Percentiles rank a stretch among this genome's conserved stretches.
phyloP scores from a whole-genome alignment of 306 rosid species.

The Adenanthera pavonina region DNA sequence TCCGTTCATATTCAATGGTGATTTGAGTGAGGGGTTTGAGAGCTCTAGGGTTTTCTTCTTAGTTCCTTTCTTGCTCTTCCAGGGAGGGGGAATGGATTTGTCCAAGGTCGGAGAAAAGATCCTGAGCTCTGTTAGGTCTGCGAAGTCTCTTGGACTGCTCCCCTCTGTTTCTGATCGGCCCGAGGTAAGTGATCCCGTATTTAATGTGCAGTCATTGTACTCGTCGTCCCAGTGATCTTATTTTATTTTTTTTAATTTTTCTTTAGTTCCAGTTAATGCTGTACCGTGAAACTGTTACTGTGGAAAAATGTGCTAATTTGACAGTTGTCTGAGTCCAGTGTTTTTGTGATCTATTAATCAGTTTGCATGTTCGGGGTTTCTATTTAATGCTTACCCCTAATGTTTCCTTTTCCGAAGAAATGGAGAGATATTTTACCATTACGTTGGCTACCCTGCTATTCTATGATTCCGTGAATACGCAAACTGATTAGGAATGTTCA shows the following conservation, averaged over 20 bases:
- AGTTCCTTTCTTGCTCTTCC: constrained; percentile 82
- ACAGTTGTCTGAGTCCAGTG: background rate
- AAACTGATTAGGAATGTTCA: background rate
- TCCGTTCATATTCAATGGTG: constrained; percentile 77
- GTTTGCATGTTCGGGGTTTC: background rate
- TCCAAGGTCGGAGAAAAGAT: constrained; percentile 94
- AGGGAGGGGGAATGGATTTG: constrained; percentile 97
- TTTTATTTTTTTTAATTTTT: background rate
- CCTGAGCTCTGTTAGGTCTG: constrained; percentile 97
- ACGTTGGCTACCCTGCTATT: background rate
- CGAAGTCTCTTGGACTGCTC: constrained; percentile 90
- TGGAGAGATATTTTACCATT: background rate
- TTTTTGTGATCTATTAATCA: background rate
- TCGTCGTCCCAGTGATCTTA: background rate
- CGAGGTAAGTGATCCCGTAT: constrained; percentile 58
- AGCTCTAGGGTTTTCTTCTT: constrained; percentile 83
- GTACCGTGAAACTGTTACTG: constrained; percentile 4
- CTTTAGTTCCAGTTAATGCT: constrained; percentile 37
- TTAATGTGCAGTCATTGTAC: constrained; percentile 10
- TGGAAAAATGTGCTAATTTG: background rate
- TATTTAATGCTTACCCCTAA: background rate
- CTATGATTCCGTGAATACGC: background rate
- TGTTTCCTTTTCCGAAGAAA: background rate
- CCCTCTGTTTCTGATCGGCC: constrained; percentile 92
- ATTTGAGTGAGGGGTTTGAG: constrained; percentile 85